A percentile compares a stretch with the other conserved stretches of the same genome.
phyloP scores from a whole-genome alignment of 2,329 filamentous ascomycete species.

The Hymenoscyphus infarciens region DNA sequence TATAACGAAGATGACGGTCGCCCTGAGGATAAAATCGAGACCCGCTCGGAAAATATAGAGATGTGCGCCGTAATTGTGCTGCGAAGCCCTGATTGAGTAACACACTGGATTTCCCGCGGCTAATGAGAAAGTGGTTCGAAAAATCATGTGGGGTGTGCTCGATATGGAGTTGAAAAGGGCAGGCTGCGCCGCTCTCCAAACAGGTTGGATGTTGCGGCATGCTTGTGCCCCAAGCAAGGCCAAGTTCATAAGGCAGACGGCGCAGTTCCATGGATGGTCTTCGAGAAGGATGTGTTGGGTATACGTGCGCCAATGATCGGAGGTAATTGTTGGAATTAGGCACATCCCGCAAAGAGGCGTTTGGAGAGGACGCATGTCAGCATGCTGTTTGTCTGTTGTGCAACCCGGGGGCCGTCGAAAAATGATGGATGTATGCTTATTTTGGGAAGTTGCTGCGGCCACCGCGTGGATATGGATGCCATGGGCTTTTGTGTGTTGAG shows the following conservation, averaged over 20 bases:
- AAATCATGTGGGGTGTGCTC: not conserved
- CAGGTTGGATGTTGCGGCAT: not conserved
- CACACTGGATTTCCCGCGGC: not conserved
- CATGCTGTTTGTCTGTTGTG: conserved; percentile 8
- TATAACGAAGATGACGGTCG: not conserved
- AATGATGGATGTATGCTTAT: conserved; percentile 2
- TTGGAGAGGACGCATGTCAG: conserved; percentile 14
- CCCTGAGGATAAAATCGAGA: not conserved
- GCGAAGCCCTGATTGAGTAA: not conserved
- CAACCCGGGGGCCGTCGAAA: conserved; percentile 8
- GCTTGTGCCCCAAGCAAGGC: not conserved
- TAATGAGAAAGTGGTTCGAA: not conserved
- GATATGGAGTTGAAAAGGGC: not conserved
- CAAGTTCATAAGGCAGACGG: not conserved
- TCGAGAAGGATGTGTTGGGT: not conserved
- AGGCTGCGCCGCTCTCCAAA: not conserved
- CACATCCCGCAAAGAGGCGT: conserved; percentile 12
- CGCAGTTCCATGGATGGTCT: not conserved
- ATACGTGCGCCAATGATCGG: not conserved
- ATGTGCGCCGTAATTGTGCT: not conserved
- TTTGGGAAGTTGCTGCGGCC: conserved; percentile 8
- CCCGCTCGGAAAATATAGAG: not conserved
- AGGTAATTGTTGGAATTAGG: conserved; percentile 6
- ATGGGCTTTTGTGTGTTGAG: not conserved
- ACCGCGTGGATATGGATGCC: conserved; percentile 5